Conservation (phyloP, 305 asterid genomes). For the Rubia tinctorum region DNA sequence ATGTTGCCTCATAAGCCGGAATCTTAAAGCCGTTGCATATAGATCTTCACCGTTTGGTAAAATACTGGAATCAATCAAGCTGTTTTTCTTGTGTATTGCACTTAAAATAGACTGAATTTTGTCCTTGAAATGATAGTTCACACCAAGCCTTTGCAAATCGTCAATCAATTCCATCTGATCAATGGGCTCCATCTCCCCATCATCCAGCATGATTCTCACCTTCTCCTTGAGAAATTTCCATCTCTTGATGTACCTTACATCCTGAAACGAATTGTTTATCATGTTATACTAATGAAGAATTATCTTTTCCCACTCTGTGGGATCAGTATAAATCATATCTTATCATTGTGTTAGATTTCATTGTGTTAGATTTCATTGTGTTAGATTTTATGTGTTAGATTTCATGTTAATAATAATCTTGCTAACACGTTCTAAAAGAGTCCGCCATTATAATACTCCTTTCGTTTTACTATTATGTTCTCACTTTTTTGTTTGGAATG, state of each 20-base stretch:
- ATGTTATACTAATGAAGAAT: too few species aligned
- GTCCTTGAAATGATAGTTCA: slow-evolving; percentile 5
- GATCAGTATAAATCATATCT: too few species aligned
- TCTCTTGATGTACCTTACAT: not conserved
- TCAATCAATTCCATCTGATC: slow-evolving; percentile 8
- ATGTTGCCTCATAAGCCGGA: slow-evolving; percentile 15
- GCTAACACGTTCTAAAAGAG: too few species aligned
- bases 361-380: too few species aligned
- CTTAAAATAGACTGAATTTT: not conserved
- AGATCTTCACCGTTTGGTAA: not conserved
- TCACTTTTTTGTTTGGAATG: too few species aligned
- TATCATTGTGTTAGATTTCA: too few species aligned
- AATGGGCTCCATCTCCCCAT: not conserved
- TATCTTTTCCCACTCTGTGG: too few species aligned
- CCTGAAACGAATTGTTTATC: not conserved
- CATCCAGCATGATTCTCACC: slow-evolving; percentile 6
- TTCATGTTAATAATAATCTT: too few species aligned
- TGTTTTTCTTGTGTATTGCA: not conserved
- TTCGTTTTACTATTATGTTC: too few species aligned
- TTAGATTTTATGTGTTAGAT: too few species aligned
- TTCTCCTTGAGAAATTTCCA: not conserved
- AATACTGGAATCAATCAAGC: not conserved
- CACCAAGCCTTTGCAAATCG: slow-evolving; percentile 9
- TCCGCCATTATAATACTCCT: too few species aligned
- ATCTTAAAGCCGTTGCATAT: slow-evolving; percentile 11